These are phyloP conservation scores for Clitoria ternatea DNA, from an alignment of 306 rosid species.

Conservation along the genomic window DNA sequence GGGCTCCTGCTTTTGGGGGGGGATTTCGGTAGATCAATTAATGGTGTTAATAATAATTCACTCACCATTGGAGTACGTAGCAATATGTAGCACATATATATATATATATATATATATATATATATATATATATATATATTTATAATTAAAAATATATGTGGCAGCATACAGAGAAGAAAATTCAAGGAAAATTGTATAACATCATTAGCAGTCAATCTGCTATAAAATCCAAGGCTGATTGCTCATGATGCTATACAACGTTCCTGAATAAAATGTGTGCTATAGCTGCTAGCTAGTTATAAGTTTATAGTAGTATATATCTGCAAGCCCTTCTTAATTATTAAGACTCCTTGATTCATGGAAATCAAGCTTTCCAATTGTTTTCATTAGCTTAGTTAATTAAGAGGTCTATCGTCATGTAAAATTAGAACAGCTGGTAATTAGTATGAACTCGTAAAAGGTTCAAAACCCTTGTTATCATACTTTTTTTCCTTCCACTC, in stretches of 20 bases:
- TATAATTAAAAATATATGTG: no score
- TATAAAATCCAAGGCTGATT: slow-evolving; percentile 78
- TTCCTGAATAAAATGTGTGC: slow-evolving; percentile 37
- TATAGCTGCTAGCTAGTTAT: no score
- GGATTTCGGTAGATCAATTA: slow-evolving; percentile 56
- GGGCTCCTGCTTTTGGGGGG: slow-evolving; percentile 88
- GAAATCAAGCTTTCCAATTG: slow-evolving; percentile 13
- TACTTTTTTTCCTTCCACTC: no score
- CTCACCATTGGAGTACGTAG: slow-evolving; percentile 63
- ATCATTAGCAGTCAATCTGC: slow-evolving; percentile 99
- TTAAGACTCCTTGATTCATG: slow-evolving; percentile 20
- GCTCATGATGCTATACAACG: slow-evolving; percentile 97
- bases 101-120: no score
- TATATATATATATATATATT: no score
- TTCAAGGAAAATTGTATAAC: slow-evolving; percentile 71
- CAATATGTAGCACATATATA: no score
- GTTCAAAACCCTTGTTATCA: no score
- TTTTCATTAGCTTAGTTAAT: slow-evolving; percentile 16
- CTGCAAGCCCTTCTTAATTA: slow-evolving; percentile 14
- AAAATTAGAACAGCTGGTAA: no score
- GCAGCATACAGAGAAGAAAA: slow-evolving; percentile 26
- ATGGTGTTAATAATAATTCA: slow-evolving; percentile 27
- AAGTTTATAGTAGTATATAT: background rate
- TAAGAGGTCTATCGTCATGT: no score
- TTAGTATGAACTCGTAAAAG: no score